Evolutionary conservation across 768 basidiomycete genomes (phyloP).

Genomic region (Leccinum olivaceopallidum): DNA sequence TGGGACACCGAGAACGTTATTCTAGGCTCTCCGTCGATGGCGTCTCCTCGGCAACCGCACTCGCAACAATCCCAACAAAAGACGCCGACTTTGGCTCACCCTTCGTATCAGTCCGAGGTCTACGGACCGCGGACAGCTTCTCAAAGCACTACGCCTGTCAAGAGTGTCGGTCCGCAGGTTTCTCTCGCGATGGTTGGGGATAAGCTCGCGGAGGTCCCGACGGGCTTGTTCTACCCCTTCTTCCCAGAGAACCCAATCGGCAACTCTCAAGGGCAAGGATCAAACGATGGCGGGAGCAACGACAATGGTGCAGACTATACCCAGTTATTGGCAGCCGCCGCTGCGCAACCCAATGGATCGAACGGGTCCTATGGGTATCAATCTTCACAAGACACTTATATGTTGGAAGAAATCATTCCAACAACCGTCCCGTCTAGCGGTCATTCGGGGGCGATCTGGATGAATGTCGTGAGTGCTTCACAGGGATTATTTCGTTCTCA

Average conservation of each 20-base stretch:
- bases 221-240: slow-evolving; percentile 76
- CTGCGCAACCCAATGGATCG: slow-evolving; percentile 53
- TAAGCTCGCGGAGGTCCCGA: slow-evolving; percentile 65
- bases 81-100: slow-evolving; percentile 39
- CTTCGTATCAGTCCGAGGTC: slow-evolving; percentile 35
- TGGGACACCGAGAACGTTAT: slow-evolving; percentile 44
- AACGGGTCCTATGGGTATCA: slow-evolving; percentile 55
- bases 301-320: slow-evolving; percentile 44
- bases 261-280: slow-evolving; percentile 18
- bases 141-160: slow-evolving; percentile 33
- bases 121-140: slow-evolving; percentile 32
- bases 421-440: slow-evolving; percentile 31
- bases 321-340: slow-evolving; percentile 58
- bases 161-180: slow-evolving; percentile 21
- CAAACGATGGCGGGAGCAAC: slow-evolving; percentile 18
- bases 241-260: slow-evolving; percentile 54
- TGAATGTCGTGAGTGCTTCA: slow-evolving; percentile 43
- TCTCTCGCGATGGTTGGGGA: slow-evolving; percentile 26
- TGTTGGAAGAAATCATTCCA: slow-evolving; percentile 66
- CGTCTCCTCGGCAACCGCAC: slow-evolving; percentile 29
- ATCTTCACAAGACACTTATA: slow-evolving; percentile 59
- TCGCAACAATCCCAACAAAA: slow-evolving; percentile 34
- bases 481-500: slow-evolving; percentile 30
- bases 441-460: slow-evolving; percentile 41
- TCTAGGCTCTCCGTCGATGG: slow-evolving; percentile 26